Evolutionary conservation across 2,329 filamentous ascomycete genomes (phyloP).

Genomic region (Lithohypha guttulata): DNA sequence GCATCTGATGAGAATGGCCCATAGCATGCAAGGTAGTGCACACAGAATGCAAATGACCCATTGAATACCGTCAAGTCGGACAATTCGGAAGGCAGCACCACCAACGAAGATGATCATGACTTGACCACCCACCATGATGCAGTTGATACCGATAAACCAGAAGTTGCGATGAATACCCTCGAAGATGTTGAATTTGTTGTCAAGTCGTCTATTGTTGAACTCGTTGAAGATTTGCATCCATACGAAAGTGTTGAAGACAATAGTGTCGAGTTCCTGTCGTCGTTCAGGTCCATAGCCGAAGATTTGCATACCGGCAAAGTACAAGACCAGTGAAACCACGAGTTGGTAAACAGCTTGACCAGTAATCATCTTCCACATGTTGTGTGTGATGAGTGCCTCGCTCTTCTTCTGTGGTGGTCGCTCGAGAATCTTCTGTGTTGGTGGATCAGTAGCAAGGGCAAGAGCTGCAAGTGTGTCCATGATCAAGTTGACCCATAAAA

Average conservation of each 20-base stretch:
- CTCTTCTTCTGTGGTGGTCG: conserved; percentile 68
- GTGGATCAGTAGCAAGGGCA: conserved; percentile 82
- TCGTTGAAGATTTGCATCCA: conserved; percentile 99
- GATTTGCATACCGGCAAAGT: conserved; percentile 58
- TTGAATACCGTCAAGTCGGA: conserved; percentile 57
- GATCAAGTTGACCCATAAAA: conserved; percentile 93
- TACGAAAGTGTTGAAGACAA: conserved; percentile 96
- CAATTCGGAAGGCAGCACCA: conserved; percentile 67
- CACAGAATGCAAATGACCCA: conserved; percentile 84
- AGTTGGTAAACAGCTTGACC: conserved; percentile 88
- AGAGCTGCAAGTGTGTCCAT: conserved; percentile 93
- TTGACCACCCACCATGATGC: conserved; percentile 80
- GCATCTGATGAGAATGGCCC: conserved; percentile 69
- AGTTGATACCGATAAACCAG: conserved; percentile 80
- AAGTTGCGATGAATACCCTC: conserved; percentile 75
- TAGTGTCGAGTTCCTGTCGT: conserved; percentile 52
- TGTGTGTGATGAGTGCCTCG: conserved; percentile 67
- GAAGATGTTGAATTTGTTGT: conserved; percentile 93
- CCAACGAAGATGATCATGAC: conserved; percentile 84
- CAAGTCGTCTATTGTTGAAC: conserved; percentile 89
- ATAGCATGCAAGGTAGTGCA: conserved; percentile 71
- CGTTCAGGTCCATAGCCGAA: conserved; percentile 44
- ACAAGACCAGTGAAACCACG: conserved; percentile 64
- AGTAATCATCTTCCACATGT: conserved; percentile 99
- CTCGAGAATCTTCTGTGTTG: conserved; percentile 66